Conservation (phyloP, 2,329 filamentous ascomycete genomes). For the Mariannaea elegans region DNA sequence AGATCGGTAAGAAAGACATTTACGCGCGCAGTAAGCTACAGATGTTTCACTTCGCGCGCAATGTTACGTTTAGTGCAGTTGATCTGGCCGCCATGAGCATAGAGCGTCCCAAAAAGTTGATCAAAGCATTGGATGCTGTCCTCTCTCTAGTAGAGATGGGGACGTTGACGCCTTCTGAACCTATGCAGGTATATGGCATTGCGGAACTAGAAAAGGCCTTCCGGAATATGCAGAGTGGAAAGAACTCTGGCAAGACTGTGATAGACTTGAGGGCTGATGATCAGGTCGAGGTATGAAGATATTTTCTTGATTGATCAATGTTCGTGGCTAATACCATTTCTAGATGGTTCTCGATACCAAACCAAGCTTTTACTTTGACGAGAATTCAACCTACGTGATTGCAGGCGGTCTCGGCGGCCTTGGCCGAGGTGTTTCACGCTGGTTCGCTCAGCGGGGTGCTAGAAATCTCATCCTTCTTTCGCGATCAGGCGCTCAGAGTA, state of each 20-base stretch:
- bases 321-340: background rate
- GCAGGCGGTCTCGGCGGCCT: slow-evolving; percentile 16
- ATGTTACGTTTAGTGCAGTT: slow-evolving; percentile 6
- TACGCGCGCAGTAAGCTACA: background rate
- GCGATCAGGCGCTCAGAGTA: slow-evolving; percentile 36
- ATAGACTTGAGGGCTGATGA: background rate
- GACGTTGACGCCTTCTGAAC: too few relatives aligned
- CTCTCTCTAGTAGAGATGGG: background rate
- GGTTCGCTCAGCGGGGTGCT: slow-evolving; percentile 13
- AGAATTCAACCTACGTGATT: slow-evolving; percentile 2
- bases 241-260: slow-evolving; percentile 21
- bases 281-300: too few relatives aligned
- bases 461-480: slow-evolving; percentile 42
- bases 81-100: slow-evolving; percentile 9
- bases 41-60: slow-evolving; percentile 44
- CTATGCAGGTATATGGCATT: background rate
- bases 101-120: too few relatives aligned
- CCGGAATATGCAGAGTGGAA: slow-evolving; percentile 19
- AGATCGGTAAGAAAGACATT: slow-evolving; percentile 44
- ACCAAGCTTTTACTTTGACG: background rate
- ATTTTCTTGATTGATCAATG: too few relatives aligned
- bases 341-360: background rate
- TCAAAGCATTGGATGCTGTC: background rate
- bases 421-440: slow-evolving; percentile 6
- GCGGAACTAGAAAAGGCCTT: slow-evolving; percentile 10